Evolutionary conservation across 176 grass and related monocot genomes (phyloP), one percentile per base, ranked within the genome.

Genomic region (Carex myosuroides): DNA sequence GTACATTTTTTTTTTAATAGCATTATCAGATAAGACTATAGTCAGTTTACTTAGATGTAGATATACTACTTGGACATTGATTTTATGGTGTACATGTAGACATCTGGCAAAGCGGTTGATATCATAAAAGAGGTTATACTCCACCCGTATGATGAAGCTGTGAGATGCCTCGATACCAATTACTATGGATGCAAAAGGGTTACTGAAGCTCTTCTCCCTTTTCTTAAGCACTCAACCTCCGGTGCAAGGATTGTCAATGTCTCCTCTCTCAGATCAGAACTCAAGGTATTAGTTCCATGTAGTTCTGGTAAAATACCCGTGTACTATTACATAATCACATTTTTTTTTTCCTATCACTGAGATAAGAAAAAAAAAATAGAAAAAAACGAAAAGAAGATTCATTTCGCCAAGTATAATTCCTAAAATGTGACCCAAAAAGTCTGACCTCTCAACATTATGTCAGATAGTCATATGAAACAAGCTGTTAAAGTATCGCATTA

Each of bases 181-280:
- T 78, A 87, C 39, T 64, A 91, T 60, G 69, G 81, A 66, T 60
- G 29, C 63, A 89, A 87, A 87, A 37, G 91, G 87, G 83, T 90
- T 12, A 97, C 92, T 20, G 90, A 90, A 84, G 84, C 87, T 18
- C 92, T 97, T 26, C 88, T 92, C 22, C 92, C 94, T 62, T 86
- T 97, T 30, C 66, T 94, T 70, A 86, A 87, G 80, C 80, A 83
- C 29, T 94, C 94, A 16, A 84, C 82, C 8, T 88, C 75, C 2
- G 94, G 88, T 32, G 92, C 90, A 26, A 89, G 87, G 57, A 94
- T 94, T 30, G 94, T 94, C 8, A 94, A 97, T 33, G 58, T 42
- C 52, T 89, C 92, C 66, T 97, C 94, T 39, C 87, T 92, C 8
- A 71, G 62, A 12, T 94, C 90, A 9, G 94, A 97, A 82, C 87